Evolutionary conservation across 805 yeast genomes (phyloP).

Genomic region (Barnettozyma salicaria): DNA sequence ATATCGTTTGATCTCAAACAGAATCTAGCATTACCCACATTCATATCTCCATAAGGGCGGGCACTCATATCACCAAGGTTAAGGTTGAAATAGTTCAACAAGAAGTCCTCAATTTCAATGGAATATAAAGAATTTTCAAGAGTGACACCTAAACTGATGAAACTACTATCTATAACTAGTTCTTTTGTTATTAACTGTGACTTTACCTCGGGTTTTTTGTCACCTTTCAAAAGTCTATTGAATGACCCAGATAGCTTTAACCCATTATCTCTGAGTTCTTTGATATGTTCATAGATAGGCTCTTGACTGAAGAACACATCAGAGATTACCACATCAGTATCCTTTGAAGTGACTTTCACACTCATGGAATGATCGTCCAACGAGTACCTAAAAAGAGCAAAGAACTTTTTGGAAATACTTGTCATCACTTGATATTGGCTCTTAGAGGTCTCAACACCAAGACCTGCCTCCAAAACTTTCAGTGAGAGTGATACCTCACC

Average conservation of each 20-base stretch:
- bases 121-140: slow-evolving; percentile 1
- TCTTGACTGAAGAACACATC: neutral
- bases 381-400: too few species aligned
- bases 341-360: too few species aligned
- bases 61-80: neutral
- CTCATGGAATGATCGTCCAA: too few species aligned
- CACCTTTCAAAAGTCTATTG: neutral
- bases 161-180: slow-evolving; percentile 1
- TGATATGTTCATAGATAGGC: neutral
- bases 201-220: neutral
- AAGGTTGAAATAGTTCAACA: slow-evolving; percentile 13
- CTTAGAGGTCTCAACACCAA: neutral
- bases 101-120: slow-evolving; percentile 10
- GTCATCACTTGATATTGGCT: neutral
- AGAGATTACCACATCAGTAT: neutral
- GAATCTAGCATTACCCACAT: slow-evolving; percentile 25
- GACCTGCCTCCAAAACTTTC: neutral
- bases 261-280: neutral
- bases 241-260: neutral
- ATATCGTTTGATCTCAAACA: slow-evolving; percentile 26
- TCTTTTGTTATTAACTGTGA: slow-evolving; percentile 1
- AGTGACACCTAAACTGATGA: slow-evolving; percentile 1
- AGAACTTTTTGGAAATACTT: neutral
- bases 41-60: slow-evolving; percentile 20
- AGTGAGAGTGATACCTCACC: neutral